Evolutionary conservation across 352 stramenopile species (phyloP).

Genomic region (Pythium guiyangense): DNA sequence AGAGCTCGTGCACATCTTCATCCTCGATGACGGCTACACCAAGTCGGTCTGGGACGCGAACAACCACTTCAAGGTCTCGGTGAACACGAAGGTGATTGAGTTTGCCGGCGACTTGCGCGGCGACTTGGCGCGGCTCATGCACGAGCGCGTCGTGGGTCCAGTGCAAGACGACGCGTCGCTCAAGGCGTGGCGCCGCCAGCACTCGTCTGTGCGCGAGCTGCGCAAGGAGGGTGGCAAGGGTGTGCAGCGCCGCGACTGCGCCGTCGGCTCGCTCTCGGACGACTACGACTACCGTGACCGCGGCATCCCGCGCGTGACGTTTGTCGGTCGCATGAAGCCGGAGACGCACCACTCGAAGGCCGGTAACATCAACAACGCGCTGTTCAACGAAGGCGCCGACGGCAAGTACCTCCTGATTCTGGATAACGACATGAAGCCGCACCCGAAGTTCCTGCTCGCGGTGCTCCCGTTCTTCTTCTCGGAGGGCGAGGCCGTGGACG

Average conservation of each 20-base stretch:
- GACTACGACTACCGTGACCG: conserved; percentile 90
- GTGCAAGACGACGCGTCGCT: conserved; percentile 72
- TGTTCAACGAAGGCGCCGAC: conserved; percentile 88
- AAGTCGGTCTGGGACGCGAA: conserved; percentile 88
- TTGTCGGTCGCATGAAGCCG: conserved; percentile 86
- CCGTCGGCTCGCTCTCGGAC: conserved; percentile 85
- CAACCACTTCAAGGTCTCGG: conserved; percentile 88
- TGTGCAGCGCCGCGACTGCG: conserved; percentile 80
- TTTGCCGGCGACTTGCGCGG: conserved; percentile 77
- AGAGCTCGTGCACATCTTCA: conserved; percentile 82
- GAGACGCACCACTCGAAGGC: conserved; percentile 89
- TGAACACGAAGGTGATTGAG: conserved; percentile 90
- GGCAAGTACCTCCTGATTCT: conserved; percentile 90
- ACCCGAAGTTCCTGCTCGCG: conserved; percentile 84
- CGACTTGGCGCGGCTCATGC: conserved; percentile 80
- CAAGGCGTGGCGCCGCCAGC: conserved; percentile 84
- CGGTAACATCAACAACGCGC: conserved; percentile 90
- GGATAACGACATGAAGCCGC: conserved; percentile 92
- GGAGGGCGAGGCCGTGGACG: conserved; percentile 82
- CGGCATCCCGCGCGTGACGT: conserved; percentile 82
- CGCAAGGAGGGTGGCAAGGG: conserved; percentile 80
- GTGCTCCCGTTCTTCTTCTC: conserved; percentile 90
- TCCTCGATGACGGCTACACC: conserved; percentile 89
- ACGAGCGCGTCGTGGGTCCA: conserved; percentile 80
- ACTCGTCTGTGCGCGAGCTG: conserved; percentile 84